Percentiles rank a stretch among this genome's conserved stretches.
These are phyloP conservation scores for Claviceps africana DNA, from an alignment of 2,329 filamentous ascomycete species.

Conservation along the genomic window DNA sequence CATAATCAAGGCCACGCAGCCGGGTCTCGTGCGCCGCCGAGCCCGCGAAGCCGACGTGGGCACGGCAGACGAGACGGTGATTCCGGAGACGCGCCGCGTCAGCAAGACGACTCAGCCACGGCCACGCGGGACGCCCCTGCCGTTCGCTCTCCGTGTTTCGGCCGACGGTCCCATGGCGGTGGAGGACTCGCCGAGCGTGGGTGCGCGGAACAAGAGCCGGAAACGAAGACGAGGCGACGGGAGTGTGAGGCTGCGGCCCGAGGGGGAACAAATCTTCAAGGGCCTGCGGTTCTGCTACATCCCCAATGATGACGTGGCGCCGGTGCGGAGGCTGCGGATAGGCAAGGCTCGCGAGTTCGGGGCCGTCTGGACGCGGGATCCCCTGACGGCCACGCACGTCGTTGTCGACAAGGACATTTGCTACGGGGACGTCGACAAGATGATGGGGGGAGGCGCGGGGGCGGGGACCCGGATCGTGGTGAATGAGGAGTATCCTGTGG, in stretches of 20 bases:
- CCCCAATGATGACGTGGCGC: constrained; percentile 62
- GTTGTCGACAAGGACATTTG: constrained; percentile 58
- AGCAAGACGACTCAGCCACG: constrained; percentile 19
- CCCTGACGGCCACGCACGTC: constrained; percentile 56
- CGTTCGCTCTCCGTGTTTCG: neutral
- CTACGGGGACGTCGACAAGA: constrained; percentile 48
- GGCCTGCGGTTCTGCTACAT: constrained; percentile 60
- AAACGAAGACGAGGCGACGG: constrained; percentile 29
- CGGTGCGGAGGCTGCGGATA: constrained; percentile 55
- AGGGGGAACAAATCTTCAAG: constrained; percentile 43
- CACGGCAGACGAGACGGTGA: constrained; percentile 14
- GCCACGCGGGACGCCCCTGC: constrained; percentile 3
- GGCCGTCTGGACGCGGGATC: constrained; percentile 51
- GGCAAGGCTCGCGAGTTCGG: constrained; percentile 62
- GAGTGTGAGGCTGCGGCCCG: constrained; percentile 31
- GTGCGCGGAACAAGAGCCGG: constrained; percentile 18
- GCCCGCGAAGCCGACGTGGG: neutral
- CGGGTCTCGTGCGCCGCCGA: neutral
- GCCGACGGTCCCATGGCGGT: neutral
- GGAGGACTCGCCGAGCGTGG: constrained; percentile 12
- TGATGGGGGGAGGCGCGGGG: constrained; percentile 13
- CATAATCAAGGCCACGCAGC: constrained; percentile 19
- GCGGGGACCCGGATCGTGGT: constrained; percentile 34
- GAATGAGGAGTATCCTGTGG: constrained; percentile 53
- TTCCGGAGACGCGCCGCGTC: constrained; percentile 16